phyloP scores from a whole-genome alignment of 225 moss, liverwort and hornwort species.

The Physcomitrium patens region DNA sequence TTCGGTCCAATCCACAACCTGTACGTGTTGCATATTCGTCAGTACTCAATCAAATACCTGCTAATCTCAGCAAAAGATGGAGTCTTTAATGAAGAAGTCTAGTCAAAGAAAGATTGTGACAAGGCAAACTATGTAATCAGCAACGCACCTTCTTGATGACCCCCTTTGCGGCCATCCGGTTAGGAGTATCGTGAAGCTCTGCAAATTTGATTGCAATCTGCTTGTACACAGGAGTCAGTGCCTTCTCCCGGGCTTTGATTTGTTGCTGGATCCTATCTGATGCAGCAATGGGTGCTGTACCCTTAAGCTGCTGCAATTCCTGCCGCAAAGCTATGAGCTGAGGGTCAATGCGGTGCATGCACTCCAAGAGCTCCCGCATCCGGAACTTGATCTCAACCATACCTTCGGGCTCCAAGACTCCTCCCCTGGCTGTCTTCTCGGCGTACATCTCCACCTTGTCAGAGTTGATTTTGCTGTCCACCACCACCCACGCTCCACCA shows the following conservation, averaged over 20 bases:
- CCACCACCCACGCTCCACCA: slow-evolving; percentile 99
- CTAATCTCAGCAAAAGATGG: neutral
- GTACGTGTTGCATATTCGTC: slow-evolving; percentile 25
- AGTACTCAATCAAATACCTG: slow-evolving; percentile 1
- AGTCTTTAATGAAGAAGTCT: neutral
- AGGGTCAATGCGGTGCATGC: slow-evolving; percentile 88
- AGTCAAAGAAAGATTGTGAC: too few relatives aligned
- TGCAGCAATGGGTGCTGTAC: slow-evolving; percentile 32
- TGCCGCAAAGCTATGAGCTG: slow-evolving; percentile 62
- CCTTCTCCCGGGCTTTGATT: slow-evolving; percentile 87
- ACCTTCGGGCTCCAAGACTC: slow-evolving; percentile 94
- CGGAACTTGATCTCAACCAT: slow-evolving; percentile 99
- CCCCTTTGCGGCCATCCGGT: slow-evolving; percentile 96
- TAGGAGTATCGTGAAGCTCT: slow-evolving; percentile 95
- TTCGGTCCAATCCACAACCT: slow-evolving; percentile 87
- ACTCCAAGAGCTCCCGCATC: slow-evolving; percentile 75
- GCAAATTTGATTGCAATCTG: slow-evolving; percentile 93
- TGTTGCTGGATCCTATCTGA: slow-evolving; percentile 55
- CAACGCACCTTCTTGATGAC: slow-evolving; percentile 81
- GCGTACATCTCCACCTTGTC: slow-evolving; percentile 99
- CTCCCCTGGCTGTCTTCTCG: slow-evolving; percentile 83
- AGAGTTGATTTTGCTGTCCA: slow-evolving; percentile 93
- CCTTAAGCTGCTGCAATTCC: slow-evolving; percentile 41
- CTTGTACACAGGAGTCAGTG: slow-evolving; percentile 84
- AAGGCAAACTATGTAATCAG: neutral